A percentile compares a stretch with the other conserved stretches of the same genome.
phyloP scores from a whole-genome alignment of 495 filamentous ascomycete species.

The Podospora comata region DNA sequence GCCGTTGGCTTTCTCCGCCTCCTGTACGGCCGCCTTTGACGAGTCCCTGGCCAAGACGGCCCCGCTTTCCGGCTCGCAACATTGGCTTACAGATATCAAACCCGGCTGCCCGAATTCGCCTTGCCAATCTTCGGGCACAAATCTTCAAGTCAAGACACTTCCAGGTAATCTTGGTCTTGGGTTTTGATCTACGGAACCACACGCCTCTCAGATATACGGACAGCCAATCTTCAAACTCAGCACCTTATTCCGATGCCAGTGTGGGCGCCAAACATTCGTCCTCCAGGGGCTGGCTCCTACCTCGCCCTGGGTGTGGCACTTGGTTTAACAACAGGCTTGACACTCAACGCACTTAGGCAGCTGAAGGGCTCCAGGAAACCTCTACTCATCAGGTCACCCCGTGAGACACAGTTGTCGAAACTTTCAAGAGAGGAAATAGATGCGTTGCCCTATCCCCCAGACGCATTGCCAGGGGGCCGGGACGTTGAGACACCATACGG shows the following conservation, averaged over 20 bases:
- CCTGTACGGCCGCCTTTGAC: not conserved
- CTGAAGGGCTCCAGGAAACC: constrained; percentile 3
- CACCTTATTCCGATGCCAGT: constrained; percentile 15
- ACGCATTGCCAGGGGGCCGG: constrained; percentile 69
- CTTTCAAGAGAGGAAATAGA: constrained; percentile 22
- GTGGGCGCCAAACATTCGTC: constrained; percentile 14
- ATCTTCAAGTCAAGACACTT: not conserved
- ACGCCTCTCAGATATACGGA: not conserved
- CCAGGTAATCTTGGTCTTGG: not conserved
- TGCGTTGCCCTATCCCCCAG: constrained; percentile 63
- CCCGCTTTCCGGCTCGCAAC: constrained; percentile 6
- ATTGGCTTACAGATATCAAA: not conserved
- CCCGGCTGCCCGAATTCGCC: not conserved
- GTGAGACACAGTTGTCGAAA: constrained; percentile 24
- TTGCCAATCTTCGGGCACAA: not conserved
- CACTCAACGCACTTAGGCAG: constrained; percentile 11
- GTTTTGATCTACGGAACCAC: not conserved
- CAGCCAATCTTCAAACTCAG: not conserved
- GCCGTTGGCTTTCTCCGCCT: not conserved
- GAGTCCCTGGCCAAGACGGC: constrained; percentile 14
- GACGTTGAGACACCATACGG: constrained; percentile 75
- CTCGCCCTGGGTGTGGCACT: constrained; percentile 23
- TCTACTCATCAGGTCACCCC: constrained; percentile 25
- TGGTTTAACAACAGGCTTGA: constrained; percentile 22
- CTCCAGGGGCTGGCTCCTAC: constrained; percentile 16